Base-by-base conservation (phyloP, 2,329 filamentous ascomycete species). In the Magnaporthales sp. region DNA sequence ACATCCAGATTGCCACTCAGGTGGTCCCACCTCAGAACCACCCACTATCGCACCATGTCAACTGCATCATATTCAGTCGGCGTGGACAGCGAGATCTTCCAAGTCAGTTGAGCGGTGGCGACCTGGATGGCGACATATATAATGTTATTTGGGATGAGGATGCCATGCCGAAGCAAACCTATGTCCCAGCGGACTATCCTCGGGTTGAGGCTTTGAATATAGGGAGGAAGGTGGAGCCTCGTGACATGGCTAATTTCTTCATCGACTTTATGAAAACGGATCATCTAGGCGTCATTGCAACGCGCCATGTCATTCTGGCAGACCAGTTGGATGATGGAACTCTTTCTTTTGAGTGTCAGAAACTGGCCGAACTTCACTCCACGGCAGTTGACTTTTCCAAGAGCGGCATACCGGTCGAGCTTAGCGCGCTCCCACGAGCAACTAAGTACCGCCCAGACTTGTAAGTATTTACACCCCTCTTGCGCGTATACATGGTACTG, bases 111-210 rank as follows among this genome's bases (percentile, higher is more conserved):
- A 90, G 89, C 66, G 92, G 92, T 1, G 92, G 92, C 0, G 92
- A 96, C 74, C 82, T 96, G 0, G 92, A 95, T 70, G 92, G 92
- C 0, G 93, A 97, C 74, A 78, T 91, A 0, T 96, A 91, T 75
- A 90, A 92, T 69, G 78, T 96, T 64, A 91, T 96, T 63, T 95
- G 86, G 82, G 91, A 96, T 70, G 70, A 76, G 2, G 73, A 75
- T 0, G 80, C 87, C 0, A 74, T 83, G 1, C 81, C 84, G 0
- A 56, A 70, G 11, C 26, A 15, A 0, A 79, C 77, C 0, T 86
- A 81, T n/a, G 0, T 3, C 0, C 86, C 92, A 0, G 91, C 92
- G 0, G 86, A 92, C 69, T 96, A 96, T 70, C 83, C 86, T 3
- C 81, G 86, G 1, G 80, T 85, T 0, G 19, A 70, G 0, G 85